Evolutionary conservation across 1,284 basidiomycete species (phyloP).

Genomic region (Wallemia hederae): DNA sequence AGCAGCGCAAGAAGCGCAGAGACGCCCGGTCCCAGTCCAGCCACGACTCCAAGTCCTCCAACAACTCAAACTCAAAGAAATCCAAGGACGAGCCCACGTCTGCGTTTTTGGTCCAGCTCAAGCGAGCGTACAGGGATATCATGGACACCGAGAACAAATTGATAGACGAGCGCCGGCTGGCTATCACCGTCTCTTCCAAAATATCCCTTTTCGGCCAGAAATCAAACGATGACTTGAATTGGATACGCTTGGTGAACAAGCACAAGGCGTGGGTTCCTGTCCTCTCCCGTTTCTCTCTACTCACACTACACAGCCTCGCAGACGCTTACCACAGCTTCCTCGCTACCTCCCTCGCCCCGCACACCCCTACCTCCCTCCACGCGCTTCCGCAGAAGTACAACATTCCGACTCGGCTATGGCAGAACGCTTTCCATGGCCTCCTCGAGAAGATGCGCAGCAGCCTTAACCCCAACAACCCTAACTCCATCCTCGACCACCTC

Average conservation of each 20-base stretch:
- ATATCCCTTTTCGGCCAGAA: not conserved
- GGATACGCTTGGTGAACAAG: not conserved
- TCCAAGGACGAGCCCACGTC: not conserved
- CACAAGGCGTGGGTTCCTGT: not conserved
- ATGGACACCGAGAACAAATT: not conserved
- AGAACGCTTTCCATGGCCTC: slow-evolving; percentile 60
- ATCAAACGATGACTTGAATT: not conserved
- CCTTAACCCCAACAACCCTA: not conserved
- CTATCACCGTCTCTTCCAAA: not conserved
- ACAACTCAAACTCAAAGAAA: not conserved
- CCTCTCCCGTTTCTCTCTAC: slow-evolving; percentile 1
- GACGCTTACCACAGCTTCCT: slow-evolving; percentile 70
- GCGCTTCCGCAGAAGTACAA: slow-evolving; percentile 79
- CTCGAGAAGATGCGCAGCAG: slow-evolving; percentile 66
- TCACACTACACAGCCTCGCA: slow-evolving; percentile 29
- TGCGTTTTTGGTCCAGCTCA: not conserved
- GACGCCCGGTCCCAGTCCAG: not conserved
- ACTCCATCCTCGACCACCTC: slow-evolving; percentile 31
- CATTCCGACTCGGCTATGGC: slow-evolving; percentile 78
- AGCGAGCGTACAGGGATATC: not conserved
- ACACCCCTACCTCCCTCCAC: slow-evolving; percentile 56
- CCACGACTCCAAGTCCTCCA: not conserved
- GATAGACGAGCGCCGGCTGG: not conserved
- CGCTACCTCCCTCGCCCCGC: slow-evolving; percentile 53
- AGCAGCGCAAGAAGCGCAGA: not conserved